phyloP scores from a whole-genome alignment of 768 basidiomycete genomes.

The Pseudohyphozyma bogoriensis region DNA sequence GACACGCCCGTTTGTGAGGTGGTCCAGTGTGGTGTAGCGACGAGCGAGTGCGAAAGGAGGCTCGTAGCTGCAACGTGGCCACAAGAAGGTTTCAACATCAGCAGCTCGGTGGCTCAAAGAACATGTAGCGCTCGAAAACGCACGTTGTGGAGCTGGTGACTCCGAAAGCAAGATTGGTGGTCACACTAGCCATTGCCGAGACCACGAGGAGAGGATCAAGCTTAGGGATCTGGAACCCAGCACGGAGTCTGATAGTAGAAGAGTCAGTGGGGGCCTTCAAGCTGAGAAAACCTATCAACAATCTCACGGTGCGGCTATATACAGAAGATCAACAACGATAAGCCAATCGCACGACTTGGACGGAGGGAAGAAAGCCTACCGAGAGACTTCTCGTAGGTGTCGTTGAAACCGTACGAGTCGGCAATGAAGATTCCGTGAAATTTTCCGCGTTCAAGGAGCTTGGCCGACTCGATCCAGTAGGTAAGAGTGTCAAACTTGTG shows the following conservation, averaged over 20 bases:
- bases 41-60: conserved; percentile 4
- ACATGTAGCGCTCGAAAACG: too few species aligned
- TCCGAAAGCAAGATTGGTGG: background rate
- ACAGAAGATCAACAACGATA: background rate
- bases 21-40: conserved; percentile 8
- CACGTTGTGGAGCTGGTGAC: too few species aligned
- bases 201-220: background rate
- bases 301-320: background rate
- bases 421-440: conserved; percentile 7
- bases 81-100: too few species aligned
- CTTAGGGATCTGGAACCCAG: background rate
- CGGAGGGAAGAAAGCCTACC: background rate
- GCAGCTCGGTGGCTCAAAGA: too few species aligned
- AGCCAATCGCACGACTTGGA: too few species aligned
- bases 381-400: background rate
- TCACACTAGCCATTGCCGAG: background rate
- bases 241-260: background rate
- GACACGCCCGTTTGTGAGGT: conserved; percentile 5
- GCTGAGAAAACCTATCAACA: background rate
- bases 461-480: conserved; percentile 1
- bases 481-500: background rate
- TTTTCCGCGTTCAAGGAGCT: conserved; percentile 7
- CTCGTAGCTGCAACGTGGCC: too few species aligned
- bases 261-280: too few species aligned
- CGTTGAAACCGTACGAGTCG: background rate